phyloP scores from a whole-genome alignment of 2,329 filamentous ascomycete species.

The Acephala macrosclerotiorum region DNA sequence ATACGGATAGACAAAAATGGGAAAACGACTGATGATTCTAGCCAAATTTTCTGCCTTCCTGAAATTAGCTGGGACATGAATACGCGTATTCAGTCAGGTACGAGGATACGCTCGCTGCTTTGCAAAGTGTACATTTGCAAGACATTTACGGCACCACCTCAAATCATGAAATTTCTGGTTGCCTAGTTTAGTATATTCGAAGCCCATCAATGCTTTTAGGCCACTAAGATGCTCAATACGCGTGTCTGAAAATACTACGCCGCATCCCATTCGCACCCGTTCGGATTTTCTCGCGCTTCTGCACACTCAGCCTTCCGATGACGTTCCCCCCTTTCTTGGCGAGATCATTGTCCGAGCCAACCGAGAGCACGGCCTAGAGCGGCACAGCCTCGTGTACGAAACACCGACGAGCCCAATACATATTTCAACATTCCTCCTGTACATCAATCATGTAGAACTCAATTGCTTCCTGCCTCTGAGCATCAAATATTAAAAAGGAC shows the following conservation, averaged over 20 bases:
- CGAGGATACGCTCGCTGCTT: neutral
- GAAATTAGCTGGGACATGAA: neutral
- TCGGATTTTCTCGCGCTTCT: neutral
- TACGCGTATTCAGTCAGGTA: neutral
- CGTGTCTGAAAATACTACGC: neutral
- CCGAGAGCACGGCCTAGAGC: slow-evolving; percentile 10
- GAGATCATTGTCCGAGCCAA: slow-evolving; percentile 13
- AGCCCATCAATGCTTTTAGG: neutral
- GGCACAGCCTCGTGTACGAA: slow-evolving; percentile 20
- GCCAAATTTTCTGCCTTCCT: neutral
- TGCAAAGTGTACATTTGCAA: neutral
- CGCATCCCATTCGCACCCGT: slow-evolving; percentile 9
- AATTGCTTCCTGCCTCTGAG: neutral
- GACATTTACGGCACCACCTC: neutral
- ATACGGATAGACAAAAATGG: slow-evolving; percentile 14
- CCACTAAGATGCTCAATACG: neutral
- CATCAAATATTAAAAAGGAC: neutral
- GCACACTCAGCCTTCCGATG: slow-evolving; percentile 25
- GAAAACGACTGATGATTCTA: neutral
- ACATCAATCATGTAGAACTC: neutral
- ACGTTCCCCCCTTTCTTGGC: slow-evolving; percentile 20
- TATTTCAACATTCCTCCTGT: slow-evolving; percentile 6
- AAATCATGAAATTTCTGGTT: neutral
- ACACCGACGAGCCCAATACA: neutral
- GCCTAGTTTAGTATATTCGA: neutral